phyloP scores from a whole-genome alignment of 768 basidiomycete genomes.

The Suillus plorans region DNA sequence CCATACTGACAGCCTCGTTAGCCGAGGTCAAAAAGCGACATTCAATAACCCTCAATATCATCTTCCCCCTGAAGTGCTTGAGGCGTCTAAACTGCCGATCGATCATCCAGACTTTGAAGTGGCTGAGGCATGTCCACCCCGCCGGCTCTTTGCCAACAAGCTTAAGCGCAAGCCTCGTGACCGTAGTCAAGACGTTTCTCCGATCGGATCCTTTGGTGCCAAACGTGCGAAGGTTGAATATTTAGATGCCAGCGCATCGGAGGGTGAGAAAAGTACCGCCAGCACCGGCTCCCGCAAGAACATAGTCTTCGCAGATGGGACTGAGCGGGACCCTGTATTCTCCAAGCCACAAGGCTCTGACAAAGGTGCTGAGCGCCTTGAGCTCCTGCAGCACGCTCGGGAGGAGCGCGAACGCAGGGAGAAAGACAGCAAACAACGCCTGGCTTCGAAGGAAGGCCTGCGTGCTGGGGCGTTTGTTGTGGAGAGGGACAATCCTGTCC shows the following conservation, averaged over 20 bases:
- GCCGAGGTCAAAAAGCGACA: conserved; percentile 64
- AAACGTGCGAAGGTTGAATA: conserved; percentile 17
- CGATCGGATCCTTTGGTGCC: conserved; percentile 3
- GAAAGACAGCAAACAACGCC: conserved; percentile 18
- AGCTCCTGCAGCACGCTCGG: conserved; percentile 15
- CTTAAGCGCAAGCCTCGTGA: conserved; percentile 30
- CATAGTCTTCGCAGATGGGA: conserved; percentile 2
- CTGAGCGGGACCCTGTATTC: conserved; percentile 8
- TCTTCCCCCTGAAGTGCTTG: conserved; percentile 39
- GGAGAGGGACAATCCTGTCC: conserved; percentile 29
- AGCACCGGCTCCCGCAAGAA: conserved; percentile 4
- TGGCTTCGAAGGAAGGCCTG: conserved; percentile 26
- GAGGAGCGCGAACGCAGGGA: conserved; percentile 29
- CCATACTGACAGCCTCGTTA: conserved; percentile 25
- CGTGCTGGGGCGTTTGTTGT: conserved; percentile 29
- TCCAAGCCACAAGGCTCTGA: conserved; percentile 9
- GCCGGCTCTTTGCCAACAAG: conserved; percentile 49
- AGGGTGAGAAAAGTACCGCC: conserved; percentile 14
- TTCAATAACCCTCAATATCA: conserved; percentile 67
- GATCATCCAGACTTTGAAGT: conserved; percentile 69
- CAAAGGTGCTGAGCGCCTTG: conserved; percentile 5
- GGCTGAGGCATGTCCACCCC: conserved; percentile 51
- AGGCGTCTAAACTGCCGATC: conserved; percentile 52
- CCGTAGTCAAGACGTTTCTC: conserved; percentile 19
- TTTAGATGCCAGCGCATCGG: conserved; percentile 14